Evolutionary conservation across 2,329 filamentous ascomycete species (phyloP).

Genomic region (Phaeosphaeria sp.): DNA sequence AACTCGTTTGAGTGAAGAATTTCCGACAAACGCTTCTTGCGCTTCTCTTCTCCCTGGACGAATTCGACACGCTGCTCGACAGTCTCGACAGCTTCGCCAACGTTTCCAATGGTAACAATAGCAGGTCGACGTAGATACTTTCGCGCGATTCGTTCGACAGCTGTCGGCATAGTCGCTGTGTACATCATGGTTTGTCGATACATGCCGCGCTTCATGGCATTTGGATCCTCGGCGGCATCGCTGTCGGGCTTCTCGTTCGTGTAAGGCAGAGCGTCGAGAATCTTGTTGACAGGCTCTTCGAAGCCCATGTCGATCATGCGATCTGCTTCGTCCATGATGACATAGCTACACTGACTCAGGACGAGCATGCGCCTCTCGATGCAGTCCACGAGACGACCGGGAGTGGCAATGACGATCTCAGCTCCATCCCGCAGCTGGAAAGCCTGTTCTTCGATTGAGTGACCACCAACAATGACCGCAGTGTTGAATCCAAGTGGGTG

Average conservation of each 20-base stretch:
- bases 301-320: slow-evolving; percentile 99
- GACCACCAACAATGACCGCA: slow-evolving; percentile 97
- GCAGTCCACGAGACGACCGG: slow-evolving; percentile 94
- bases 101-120: slow-evolving; percentile 92
- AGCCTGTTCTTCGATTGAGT: slow-evolving; percentile 91
- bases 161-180: slow-evolving; percentile 94
- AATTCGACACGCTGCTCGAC: slow-evolving; percentile 98
- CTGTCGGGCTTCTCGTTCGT: slow-evolving; percentile 94
- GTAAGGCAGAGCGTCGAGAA: slow-evolving; percentile 91
- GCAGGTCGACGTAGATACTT: slow-evolving; percentile 94
- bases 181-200: slow-evolving; percentile 99
- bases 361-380: slow-evolving; percentile 93
- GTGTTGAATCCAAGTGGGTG: slow-evolving; percentile 89
- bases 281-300: slow-evolving; percentile 97
- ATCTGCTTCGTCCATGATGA: slow-evolving; percentile 99
- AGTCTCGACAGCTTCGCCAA: slow-evolving; percentile 94
- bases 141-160: slow-evolving; percentile 93
- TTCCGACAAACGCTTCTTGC: slow-evolving; percentile 93
- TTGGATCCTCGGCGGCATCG: slow-evolving; percentile 85
- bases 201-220: slow-evolving; percentile 82
- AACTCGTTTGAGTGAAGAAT: slow-evolving; percentile 84
- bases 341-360: slow-evolving; percentile 94
- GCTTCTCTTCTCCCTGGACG: slow-evolving; percentile 87
- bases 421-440: slow-evolving; percentile 90
- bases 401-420: slow-evolving; percentile 98